phyloP scores from a whole-genome alignment of 148 eudicot species.

The Vaccinium corymbosum region DNA sequence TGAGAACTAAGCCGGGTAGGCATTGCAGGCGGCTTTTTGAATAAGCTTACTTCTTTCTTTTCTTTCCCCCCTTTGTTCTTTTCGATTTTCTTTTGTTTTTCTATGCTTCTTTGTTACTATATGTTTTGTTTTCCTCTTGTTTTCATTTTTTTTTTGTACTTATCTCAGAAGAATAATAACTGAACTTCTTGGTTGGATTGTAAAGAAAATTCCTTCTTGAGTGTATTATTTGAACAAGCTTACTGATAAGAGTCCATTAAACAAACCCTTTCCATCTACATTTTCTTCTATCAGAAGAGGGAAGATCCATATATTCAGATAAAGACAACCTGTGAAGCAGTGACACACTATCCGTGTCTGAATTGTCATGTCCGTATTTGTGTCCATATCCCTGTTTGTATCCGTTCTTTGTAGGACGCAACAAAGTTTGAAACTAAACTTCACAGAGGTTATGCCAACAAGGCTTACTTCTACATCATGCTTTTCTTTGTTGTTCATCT shows the following conservation, averaged over 20 bases:
- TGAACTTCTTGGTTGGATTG: constrained; percentile 18
- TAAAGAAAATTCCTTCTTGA: constrained; percentile 19
- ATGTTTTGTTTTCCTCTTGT: neutral
- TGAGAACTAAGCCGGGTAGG: constrained; percentile 37
- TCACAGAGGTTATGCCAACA: neutral
- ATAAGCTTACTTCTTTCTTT: constrained; percentile 18
- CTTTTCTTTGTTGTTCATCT: neutral
- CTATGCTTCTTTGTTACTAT: neutral
- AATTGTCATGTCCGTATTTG: neutral
- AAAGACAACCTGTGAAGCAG: neutral
- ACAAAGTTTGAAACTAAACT: neutral
- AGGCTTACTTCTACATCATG: neutral
- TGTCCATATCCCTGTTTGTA: neutral
- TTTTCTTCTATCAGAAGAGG: neutral
- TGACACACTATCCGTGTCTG: neutral
- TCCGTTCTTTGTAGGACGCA: neutral
- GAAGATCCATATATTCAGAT: neutral
- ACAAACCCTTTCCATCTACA: neutral
- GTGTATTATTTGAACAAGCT: constrained; percentile 12
- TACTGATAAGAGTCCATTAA: neutral
- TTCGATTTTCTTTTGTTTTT: neutral
- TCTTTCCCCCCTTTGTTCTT: neutral
- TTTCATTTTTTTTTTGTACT: neutral
- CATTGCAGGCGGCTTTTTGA: constrained; percentile 59
- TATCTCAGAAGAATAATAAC: neutral